Conservation (phyloP, 371 early-diverging fungal genomes). For the Coemansia sp. region DNA sequence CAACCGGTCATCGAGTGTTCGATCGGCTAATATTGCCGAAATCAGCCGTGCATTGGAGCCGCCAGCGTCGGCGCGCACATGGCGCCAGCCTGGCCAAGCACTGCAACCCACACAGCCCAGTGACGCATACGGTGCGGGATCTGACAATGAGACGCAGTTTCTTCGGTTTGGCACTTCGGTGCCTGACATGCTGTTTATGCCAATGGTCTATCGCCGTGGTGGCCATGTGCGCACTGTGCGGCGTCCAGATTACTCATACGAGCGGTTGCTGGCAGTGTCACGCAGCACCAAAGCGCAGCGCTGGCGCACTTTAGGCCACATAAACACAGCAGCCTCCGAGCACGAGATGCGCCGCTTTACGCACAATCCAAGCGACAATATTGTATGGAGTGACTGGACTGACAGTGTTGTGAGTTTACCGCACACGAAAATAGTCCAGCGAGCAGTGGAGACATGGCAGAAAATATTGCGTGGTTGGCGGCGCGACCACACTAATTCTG, state of each 20-base stretch:
- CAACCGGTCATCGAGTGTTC: conserved; percentile 8
- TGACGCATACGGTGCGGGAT: not conserved
- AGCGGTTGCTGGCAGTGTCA: conserved; percentile 26
- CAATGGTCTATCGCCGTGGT: conserved; percentile 3
- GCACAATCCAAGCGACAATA: not conserved
- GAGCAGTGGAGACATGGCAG: conserved; percentile 25
- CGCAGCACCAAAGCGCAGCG: conserved; percentile 27
- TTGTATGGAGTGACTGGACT: conserved; percentile 34
- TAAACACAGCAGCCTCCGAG: too few species aligned
- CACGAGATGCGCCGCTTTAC: not conserved
- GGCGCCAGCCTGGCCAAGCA: not conserved
- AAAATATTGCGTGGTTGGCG: conserved; percentile 17
- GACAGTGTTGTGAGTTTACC: conserved; percentile 6
- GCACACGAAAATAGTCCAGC: conserved; percentile 8
- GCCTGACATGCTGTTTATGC: conserved; percentile 28
- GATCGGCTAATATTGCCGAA: conserved; percentile 5
- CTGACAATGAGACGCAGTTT: not conserved
- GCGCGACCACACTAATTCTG: not conserved
- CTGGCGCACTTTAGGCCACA: conserved; percentile 10
- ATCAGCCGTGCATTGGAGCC: not conserved
- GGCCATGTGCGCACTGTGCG: conserved; percentile 13
- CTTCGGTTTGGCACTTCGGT: conserved; percentile 17
- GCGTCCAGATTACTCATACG: conserved; percentile 34
- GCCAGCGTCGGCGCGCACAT: not conserved
- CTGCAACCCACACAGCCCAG: not conserved